These are phyloP conservation scores for Xylariaceae sp. DNA, from an alignment of 2,329 filamentous ascomycete genomes.

Conservation along the genomic window DNA sequence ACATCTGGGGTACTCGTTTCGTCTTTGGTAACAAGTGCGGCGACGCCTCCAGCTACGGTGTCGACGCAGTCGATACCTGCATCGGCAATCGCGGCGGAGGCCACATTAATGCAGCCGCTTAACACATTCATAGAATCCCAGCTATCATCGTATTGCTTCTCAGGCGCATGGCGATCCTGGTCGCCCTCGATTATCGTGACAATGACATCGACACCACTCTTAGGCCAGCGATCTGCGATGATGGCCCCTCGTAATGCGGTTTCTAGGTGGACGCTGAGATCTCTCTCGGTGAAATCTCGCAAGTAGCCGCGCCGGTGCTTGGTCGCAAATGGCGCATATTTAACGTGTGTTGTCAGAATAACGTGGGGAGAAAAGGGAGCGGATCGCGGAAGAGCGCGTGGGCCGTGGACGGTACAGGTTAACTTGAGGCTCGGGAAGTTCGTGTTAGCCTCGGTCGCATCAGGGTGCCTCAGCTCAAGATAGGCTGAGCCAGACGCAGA, in stretches of 20 bases:
- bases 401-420: slow-evolving; percentile 88
- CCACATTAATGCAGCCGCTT: slow-evolving; percentile 86
- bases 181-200: slow-evolving; percentile 92
- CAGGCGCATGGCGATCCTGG: slow-evolving; percentile 58
- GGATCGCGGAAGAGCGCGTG: slow-evolving; percentile 81
- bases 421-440: slow-evolving; percentile 72
- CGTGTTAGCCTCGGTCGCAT: slow-evolving; percentile 30
- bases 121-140: slow-evolving; percentile 92
- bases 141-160: slow-evolving; percentile 52
- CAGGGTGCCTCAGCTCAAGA: slow-evolving; percentile 57
- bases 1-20: slow-evolving; percentile 39
- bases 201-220: slow-evolving; percentile 92
- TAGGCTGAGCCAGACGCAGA: slow-evolving; percentile 93
- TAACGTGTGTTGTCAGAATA: slow-evolving; percentile 86
- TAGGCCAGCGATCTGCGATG: slow-evolving; percentile 95
- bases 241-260: slow-evolving; percentile 83
- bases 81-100: slow-evolving; percentile 86
- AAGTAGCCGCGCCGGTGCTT: slow-evolving; percentile 77
- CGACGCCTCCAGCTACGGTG: slow-evolving; percentile 81
- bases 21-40: slow-evolving; percentile 60
- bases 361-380: slow-evolving; percentile 90
- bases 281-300: slow-evolving; percentile 78
- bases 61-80: slow-evolving; percentile 95
- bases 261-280: slow-evolving; percentile 86
- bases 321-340: slow-evolving; percentile 92